phyloP scores from a whole-genome alignment of 768 basidiomycete species.

The Hypholoma fasciculare region DNA sequence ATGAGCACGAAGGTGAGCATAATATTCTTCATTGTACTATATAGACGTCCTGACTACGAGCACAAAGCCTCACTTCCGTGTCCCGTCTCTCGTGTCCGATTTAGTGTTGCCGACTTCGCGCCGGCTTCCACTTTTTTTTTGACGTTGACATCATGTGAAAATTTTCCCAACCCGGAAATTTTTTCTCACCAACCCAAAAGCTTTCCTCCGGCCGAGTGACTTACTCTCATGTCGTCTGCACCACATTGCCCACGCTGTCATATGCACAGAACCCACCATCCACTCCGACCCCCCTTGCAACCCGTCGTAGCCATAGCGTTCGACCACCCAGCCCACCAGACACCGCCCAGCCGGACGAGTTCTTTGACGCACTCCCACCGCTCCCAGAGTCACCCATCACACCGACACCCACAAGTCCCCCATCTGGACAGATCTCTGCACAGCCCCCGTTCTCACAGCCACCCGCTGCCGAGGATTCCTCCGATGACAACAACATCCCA shows the following conservation, averaged over 20 bases:
- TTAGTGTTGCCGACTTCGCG: background rate
- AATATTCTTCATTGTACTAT: background rate
- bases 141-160: no score
- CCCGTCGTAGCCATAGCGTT: background rate
- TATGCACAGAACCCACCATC: background rate
- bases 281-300: background rate
- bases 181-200: no score
- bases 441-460: no score
- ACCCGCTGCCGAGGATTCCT: no score
- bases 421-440: conserved; percentile 14
- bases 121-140: background rate
- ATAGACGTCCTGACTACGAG: background rate
- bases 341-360: background rate
- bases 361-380: background rate
- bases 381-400: background rate
- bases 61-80: background rate
- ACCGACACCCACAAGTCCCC: background rate
- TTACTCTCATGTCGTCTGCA: background rate
- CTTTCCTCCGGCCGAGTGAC: background rate
- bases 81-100: background rate
- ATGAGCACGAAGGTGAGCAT: background rate
- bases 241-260: background rate
- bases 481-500: no score
- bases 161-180: no score
- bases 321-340: background rate